These are phyloP conservation scores for Gyrodon lividus DNA, from an alignment of 768 basidiomycete species.

Conservation along the genomic window DNA sequence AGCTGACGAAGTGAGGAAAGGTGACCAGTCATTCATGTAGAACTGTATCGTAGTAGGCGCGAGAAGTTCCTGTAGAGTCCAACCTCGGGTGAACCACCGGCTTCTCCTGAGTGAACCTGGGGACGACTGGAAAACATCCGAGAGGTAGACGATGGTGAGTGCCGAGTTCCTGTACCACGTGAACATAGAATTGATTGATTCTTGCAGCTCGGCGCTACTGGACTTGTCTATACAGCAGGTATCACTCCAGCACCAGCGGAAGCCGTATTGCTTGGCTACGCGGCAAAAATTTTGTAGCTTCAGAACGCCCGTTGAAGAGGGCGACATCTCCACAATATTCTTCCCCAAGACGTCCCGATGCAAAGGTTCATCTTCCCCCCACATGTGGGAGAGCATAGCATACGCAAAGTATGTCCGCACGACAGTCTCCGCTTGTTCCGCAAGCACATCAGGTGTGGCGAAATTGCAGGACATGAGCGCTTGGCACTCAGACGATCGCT, in stretches of 20 bases:
- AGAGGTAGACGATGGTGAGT: conserved; percentile 31
- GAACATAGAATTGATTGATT: conserved; percentile 35
- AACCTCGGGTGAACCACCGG: too few relatives aligned
- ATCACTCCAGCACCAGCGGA: conserved; percentile 30
- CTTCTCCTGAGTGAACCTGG: conserved; percentile 16
- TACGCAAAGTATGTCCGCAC: conserved; percentile 25
- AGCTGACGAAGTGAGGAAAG: conserved; percentile 5
- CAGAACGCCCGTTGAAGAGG: conserved; percentile 13
- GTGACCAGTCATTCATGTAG: conserved; percentile 27
- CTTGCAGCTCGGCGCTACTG: conserved; percentile 31
- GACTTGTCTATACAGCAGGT: conserved; percentile 31
- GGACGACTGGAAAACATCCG: conserved; percentile 16
- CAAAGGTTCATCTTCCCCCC: conserved; percentile 28
- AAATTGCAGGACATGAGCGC: conserved; percentile 11
- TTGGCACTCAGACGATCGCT: conserved; percentile 10
- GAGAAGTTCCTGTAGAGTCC: conserved; percentile 32
- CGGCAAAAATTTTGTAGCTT: conserved; percentile 26
- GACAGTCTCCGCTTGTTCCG: conserved; percentile 13
- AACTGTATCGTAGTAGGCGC: conserved; percentile 23
- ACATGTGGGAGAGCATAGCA: conserved; percentile 29
- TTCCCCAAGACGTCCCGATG: conserved; percentile 12
- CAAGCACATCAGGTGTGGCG: conserved; percentile 6
- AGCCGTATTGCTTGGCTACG: conserved; percentile 17
- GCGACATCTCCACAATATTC: conserved; percentile 18
- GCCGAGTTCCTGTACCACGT: conserved; percentile 30